Evolutionary conservation across 2,329 filamentous ascomycete species (phyloP).

Genomic region (Botrytis fragariae): DNA sequence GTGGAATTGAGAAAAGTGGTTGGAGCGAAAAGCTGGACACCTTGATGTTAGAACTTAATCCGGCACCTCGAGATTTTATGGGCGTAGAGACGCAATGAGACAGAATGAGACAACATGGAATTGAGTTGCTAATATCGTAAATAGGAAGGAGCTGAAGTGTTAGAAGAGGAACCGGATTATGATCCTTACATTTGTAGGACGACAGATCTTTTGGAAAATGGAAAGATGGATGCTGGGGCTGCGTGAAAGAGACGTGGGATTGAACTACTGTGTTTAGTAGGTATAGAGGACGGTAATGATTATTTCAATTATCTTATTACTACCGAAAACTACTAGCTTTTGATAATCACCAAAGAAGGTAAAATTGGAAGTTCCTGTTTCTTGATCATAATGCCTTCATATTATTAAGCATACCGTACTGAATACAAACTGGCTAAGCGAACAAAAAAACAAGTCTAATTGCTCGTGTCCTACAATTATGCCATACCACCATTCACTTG

Average conservation of each 20-base stretch:
- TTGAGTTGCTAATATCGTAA: not conserved
- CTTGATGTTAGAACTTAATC: not conserved
- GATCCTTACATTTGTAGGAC: constrained; percentile 16
- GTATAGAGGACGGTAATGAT: not conserved
- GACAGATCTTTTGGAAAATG: constrained; percentile 2
- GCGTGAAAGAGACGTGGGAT: not conserved
- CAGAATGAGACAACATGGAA: not conserved
- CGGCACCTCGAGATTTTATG: not conserved
- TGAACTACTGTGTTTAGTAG: not conserved
- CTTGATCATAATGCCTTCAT: not conserved
- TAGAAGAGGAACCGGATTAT: constrained; percentile 50
- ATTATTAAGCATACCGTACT: not conserved
- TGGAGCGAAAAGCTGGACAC: not conserved
- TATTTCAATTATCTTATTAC: not conserved
- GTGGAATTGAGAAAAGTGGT: not conserved
- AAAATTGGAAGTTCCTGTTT: not conserved
- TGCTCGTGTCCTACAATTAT: constrained; percentile 17
- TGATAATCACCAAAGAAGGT: not conserved
- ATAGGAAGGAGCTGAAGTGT: constrained; percentile 54
- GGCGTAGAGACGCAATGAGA: too few species aligned
- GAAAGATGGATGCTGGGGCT: constrained; percentile 10
- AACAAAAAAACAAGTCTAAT: not conserved
- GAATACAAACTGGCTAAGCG: not conserved
- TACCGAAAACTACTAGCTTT: not conserved
- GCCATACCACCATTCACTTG: constrained; percentile 35